Conservation (phyloP, 345 rosid genomes). For the Firmiana major region DNA sequence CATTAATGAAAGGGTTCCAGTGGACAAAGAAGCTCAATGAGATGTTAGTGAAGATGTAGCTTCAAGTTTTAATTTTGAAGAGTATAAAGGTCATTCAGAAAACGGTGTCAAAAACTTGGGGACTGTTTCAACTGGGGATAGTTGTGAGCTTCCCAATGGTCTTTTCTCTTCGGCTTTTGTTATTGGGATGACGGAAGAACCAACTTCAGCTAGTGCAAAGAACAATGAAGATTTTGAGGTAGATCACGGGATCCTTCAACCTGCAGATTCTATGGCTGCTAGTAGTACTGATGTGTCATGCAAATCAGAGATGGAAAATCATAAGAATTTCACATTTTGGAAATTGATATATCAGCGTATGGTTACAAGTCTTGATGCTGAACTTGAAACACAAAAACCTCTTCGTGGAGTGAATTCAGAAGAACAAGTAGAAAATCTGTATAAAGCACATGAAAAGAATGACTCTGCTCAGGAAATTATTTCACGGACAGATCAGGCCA, state of each 20-base stretch:
- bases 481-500: slow-evolving; percentile 14
- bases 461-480: slow-evolving; percentile 10
- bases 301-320: slow-evolving; percentile 37
- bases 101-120: neutral
- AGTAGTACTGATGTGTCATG: slow-evolving; percentile 10
- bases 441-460: neutral
- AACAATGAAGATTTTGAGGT: slow-evolving; percentile 13
- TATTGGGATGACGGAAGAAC: slow-evolving; percentile 10
- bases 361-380: slow-evolving; percentile 54
- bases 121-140: neutral
- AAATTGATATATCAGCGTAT: slow-evolving; percentile 62
- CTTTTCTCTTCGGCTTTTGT: neutral
- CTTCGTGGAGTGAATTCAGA: slow-evolving; percentile 17
- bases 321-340: slow-evolving; percentile 59
- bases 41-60: slow-evolving; percentile 16
- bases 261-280: slow-evolving; percentile 18
- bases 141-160: neutral
- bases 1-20: slow-evolving; percentile 16
- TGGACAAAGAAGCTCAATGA: slow-evolving; percentile 6
- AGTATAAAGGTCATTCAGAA: neutral
- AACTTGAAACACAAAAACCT: slow-evolving; percentile 27
- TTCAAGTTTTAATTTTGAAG: slow-evolving; percentile 19
- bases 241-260: neutral
- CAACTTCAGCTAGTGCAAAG: slow-evolving; percentile 16
- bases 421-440: slow-evolving; percentile 19